Base-by-base conservation (phyloP, 371 early-diverging fungal genomes). In the Mortierella polycephala region DNA sequence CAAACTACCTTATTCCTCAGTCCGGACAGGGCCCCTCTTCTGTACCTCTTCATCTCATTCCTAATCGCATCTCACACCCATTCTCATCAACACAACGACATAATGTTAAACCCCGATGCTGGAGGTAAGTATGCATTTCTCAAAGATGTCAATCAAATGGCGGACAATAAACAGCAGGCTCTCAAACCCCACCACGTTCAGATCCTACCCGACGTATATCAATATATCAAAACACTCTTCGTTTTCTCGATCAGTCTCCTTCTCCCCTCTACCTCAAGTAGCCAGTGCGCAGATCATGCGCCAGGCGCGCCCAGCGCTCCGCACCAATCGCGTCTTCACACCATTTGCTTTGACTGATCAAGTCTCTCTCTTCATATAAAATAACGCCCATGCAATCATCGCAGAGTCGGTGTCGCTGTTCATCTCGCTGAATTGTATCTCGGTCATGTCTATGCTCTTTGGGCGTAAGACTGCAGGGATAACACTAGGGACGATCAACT, bases 381-480 rank as follows among this genome's bases (percentile, higher is more conserved):
- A 30, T 30, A 30, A 30, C 30, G 30, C 30, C 30, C 30, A 30
- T 30, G 30, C 30, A 30, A 30, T 30, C 30, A 30, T 30, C 30
- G 5, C 51, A 69, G 80, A 79, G 60, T 57, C 74, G 16, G 12
- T 63, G 11, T 69, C 80, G 39, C 57, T 79, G n/a, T 66, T 73
- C 57, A 66, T 79, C 40, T 79, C 80, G 16, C 63, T 87, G 47
- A 55, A 71, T 45, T 87, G 87, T 50, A 86, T 89, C 64, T 82
- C 89, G 5, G 65, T 86, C 40, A 74, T 89, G 50, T 86, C 87
- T 4, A 60, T 86, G 16, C 81, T 89, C 42, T 86, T 87, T 75
- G 89, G 89, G 11, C 83, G 89, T 61, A 89, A 89, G 68, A 57
- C 85, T 0, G 85, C 89, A 1, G 85, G 87, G 0, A 79, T 73